Base-by-base conservation (phyloP, 768 basidiomycete species). In the Hericium rajendrae region DNA sequence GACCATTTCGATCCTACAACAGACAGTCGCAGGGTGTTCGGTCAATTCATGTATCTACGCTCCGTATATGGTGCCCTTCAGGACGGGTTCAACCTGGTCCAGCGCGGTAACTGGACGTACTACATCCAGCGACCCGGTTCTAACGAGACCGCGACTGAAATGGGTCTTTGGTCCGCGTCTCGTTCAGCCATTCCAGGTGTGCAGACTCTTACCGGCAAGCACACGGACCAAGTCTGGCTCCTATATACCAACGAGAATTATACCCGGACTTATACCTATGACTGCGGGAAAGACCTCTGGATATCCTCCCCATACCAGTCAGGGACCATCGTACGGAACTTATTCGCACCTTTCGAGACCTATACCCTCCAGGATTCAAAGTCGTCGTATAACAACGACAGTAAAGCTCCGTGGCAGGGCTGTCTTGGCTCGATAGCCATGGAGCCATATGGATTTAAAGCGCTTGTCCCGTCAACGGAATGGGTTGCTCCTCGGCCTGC, bases 1-100 rank as follows among this genome's bases (percentile, higher is more conserved):
- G 94, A 97, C 65, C 94, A 97, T 69, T 95, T 95, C 68, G 94
- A 97, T 70, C 91, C 92, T 26, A 94, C 93, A 2, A 73, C 85
- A 12, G 85, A 89, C 65, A 78, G 79, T 40, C 82, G 88, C 40
- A 85, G 91, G 56, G 66, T 91, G 57, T 83, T 91, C 65, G 68
- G 81, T 16, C 89, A 88, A 54, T 85, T 91, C 73, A 69, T 86
- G 57, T 77, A 82, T 64, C 75, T 95, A 39, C 86, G 94, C 32
- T 68, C 68, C 6, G 70, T 75, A 13, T 95, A 86, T 70, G 80
- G 77, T 22, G 77, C 88, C 2, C 76, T 95, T 11, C 90, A 90
- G 68, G 94, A 97, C 64, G 94, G 94, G 2, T 91, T 84, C 65
- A 79, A 86, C 66, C 79, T 95, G n/a, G 85, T 86, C 15, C 84